These are phyloP conservation scores for Nicotiana sylvestris DNA, from an alignment of 257 asterid species.

Conservation along the genomic window DNA sequence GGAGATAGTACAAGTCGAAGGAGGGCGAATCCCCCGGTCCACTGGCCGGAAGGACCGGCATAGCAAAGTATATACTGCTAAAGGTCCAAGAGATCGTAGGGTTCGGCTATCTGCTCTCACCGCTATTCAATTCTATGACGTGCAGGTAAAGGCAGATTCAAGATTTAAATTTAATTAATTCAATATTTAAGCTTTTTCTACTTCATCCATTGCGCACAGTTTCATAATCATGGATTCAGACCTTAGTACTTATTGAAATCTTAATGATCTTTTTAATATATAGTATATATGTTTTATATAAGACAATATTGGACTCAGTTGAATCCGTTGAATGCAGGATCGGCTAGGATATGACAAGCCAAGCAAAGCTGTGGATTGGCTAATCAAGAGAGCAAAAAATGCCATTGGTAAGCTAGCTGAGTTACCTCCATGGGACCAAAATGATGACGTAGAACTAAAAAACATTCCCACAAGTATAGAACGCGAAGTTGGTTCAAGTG, in stretches of 20 bases:
- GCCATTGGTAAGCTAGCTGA: constrained; percentile 86
- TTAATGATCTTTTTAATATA: too few species aligned
- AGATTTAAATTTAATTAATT: neutral
- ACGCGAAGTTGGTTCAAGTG: constrained; percentile 10
- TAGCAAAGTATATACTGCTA: constrained; percentile 95
- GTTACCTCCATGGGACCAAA: constrained; percentile 87
- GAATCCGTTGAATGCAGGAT: constrained; percentile 26
- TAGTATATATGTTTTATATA: too few species aligned
- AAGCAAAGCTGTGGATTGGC: constrained; percentile 95
- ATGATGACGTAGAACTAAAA: constrained; percentile 26
- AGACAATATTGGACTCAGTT: too few species aligned
- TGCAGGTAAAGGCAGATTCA: constrained; percentile 19
- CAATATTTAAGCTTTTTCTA: too few species aligned
- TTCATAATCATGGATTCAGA: neutral
- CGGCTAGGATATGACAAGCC: constrained; percentile 96
- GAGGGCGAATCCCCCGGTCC: constrained; percentile 92
- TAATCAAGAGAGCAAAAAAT: constrained; percentile 72
- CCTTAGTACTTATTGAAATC: too few species aligned
- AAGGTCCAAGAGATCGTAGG: constrained; percentile 93
- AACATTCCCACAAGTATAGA: constrained; percentile 16
- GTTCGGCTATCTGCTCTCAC: constrained; percentile 93
- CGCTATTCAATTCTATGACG: constrained; percentile 91
- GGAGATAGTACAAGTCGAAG: constrained; percentile 84
- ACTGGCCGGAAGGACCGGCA: constrained; percentile 92
- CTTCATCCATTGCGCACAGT: neutral